Conservation (phyloP, 345 rosid genomes). For the Brassica rapa region DNA sequence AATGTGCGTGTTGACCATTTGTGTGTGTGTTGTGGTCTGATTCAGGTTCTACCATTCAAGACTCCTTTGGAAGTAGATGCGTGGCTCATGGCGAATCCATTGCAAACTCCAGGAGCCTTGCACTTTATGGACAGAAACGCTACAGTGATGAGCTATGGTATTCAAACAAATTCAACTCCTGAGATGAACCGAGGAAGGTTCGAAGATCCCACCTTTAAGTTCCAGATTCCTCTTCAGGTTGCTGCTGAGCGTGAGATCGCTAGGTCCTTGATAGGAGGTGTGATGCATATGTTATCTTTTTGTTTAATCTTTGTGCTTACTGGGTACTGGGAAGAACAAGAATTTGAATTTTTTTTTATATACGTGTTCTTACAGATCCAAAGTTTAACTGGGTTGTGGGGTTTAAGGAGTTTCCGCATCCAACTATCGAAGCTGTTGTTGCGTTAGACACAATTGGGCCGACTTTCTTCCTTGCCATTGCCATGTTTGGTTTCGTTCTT, state of each 20-base stretch:
- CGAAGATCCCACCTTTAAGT: constrained; percentile 87
- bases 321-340: background rate
- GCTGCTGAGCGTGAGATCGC: constrained; percentile 96
- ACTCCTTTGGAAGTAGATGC: constrained; percentile 56
- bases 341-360: background rate
- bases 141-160: constrained; percentile 69
- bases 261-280: constrained; percentile 82
- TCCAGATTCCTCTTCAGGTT: constrained; percentile 84
- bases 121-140: constrained; percentile 61
- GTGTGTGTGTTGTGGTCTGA: background rate
- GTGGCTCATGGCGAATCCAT: constrained; percentile 65
- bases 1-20: background rate
- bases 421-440: constrained; percentile 52
- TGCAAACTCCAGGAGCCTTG: constrained; percentile 71
- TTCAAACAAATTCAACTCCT: constrained; percentile 85
- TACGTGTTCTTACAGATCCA: constrained; percentile 50
- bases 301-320: background rate
- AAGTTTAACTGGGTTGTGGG: constrained; percentile 74
- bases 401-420: constrained; percentile 84
- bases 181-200: constrained; percentile 50
- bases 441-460: constrained; percentile 62
- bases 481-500: constrained; percentile 88
- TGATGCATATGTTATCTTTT: constrained; percentile 19
- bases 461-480: constrained; percentile 81
- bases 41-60: constrained; percentile 64